A percentile compares a stretch with the other conserved stretches of the same genome.
Evolutionary conservation across 192 early-diverging fungal genomes (phyloP).

Genomic region (Backusella macrospora): DNA sequence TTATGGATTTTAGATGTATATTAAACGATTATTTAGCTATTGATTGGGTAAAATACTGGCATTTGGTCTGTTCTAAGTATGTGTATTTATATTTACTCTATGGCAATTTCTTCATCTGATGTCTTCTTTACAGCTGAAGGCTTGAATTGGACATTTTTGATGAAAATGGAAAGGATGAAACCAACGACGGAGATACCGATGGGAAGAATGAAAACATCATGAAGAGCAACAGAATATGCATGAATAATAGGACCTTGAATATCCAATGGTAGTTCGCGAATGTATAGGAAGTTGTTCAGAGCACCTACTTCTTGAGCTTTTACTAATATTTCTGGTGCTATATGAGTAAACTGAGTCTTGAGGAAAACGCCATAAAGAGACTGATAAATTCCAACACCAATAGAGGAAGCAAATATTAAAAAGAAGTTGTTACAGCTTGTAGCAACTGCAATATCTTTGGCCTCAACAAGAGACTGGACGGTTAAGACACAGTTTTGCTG

Average conservation of each 20-base stretch:
- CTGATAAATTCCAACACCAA: slow-evolving; percentile 35
- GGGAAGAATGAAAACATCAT: slow-evolving; percentile 31
- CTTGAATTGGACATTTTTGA: slow-evolving; percentile 19
- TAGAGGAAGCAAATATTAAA: slow-evolving; percentile 24
- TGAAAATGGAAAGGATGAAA: slow-evolving; percentile 28
- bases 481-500: slow-evolving; percentile 55
- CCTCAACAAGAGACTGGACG: slow-evolving; percentile 45
- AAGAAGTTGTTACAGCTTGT: slow-evolving; percentile 43
- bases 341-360: neutral
- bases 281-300: slow-evolving; percentile 15
- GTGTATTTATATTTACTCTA: too few relatives aligned
- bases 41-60: too few relatives aligned
- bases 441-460: slow-evolving; percentile 50
- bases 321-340: slow-evolving; percentile 20
- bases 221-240: slow-evolving; percentile 22
- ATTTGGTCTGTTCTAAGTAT: too few relatives aligned
- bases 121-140: neutral
- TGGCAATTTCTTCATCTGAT: neutral
- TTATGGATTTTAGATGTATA: too few relatives aligned
- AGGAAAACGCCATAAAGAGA: slow-evolving; percentile 12
- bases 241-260: slow-evolving; percentile 17
- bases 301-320: slow-evolving; percentile 13
- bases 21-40: too few relatives aligned
- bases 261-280: slow-evolving; percentile 22
- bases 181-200: slow-evolving; percentile 23